Evolutionary conservation across 805 yeast species (phyloP), one percentile per base, ranked within the genome.

Genomic region (Wickerhamomyces bisporus): DNA sequence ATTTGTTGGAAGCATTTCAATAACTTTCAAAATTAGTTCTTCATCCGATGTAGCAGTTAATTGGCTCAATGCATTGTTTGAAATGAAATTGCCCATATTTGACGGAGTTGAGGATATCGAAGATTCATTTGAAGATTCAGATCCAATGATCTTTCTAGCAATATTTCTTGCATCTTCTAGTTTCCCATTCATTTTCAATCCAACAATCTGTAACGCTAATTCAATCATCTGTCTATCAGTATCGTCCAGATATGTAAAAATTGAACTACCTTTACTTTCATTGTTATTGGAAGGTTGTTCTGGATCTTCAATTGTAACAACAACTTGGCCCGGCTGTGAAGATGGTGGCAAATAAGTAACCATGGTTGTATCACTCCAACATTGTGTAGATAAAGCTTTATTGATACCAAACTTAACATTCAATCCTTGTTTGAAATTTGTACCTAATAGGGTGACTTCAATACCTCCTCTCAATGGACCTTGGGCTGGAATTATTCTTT

Each of bases 381-480:
- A 89, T 54, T 88, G 96, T 0, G 97, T 87, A 3, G 93, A 83
- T 24, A 85, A 61, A 0, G 93, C 87, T 41, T 72, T 66, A 55
- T 79, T 79, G 11, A 81, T 78, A 25, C 98, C 98, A 63, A 93
- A 93, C 61, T 82, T 82, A 13, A 91, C 96, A 18, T 69, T 67
- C 41, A 91, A 65, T 0, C 95, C 96, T 14, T 83, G 84, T 38
- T 81, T 78, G 69, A 93, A 93, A 42, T 87, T 85, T 34, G 80
- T 73, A 3, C 98, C 98, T 31, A 93, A 66, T 35, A 93, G 65
- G 0, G 98, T 93, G 7, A 93, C 86, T 59, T 93, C 99, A 30
- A 89, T 81, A 14, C 98, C 99, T 48, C 99, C 99, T 45, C 96
- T 73, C 11, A 88, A 75, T 9, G 97, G 95, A 3, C 99, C 99